These are phyloP conservation scores for Leccinum cinnamomeum DNA, from an alignment of 1,284 basidiomycete species.

Conservation along the genomic window DNA sequence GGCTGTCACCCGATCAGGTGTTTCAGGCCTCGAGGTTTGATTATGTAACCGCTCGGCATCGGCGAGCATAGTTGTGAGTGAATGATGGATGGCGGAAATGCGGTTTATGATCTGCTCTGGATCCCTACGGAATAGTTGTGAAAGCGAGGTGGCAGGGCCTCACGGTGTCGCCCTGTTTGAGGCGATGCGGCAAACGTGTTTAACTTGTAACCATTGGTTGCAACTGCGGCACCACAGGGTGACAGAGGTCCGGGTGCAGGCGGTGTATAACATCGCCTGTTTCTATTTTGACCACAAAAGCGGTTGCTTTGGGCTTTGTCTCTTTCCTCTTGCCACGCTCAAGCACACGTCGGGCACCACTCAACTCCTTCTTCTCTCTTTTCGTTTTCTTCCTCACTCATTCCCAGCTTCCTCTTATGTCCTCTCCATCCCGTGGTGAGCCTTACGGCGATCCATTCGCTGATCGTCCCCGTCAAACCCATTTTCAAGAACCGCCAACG, in stretches of 20 bases:
- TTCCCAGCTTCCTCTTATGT: slow-evolving; percentile 39
- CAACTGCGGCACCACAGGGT: slow-evolving; percentile 21
- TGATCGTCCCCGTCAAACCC: slow-evolving; percentile 58
- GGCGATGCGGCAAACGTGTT: slow-evolving; percentile 1
- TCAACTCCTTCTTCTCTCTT: slow-evolving; percentile 9
- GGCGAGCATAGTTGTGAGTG: neutral
- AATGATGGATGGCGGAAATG: neutral
- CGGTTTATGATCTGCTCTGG: neutral
- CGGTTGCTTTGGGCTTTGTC: slow-evolving; percentile 16
- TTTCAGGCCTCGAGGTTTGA: neutral
- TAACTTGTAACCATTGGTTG: neutral
- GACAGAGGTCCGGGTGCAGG: slow-evolving; percentile 30
- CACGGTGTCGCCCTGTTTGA: neutral
- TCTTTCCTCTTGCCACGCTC: slow-evolving; percentile 8
- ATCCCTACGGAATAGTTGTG: neutral
- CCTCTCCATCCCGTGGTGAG: slow-evolving; percentile 45
- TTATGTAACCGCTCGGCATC: neutral
- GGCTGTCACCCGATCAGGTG: no score
- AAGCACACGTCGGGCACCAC: slow-evolving; percentile 7
- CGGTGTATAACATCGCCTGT: slow-evolving; percentile 40
- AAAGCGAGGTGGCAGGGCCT: neutral
- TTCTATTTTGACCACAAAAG: slow-evolving; percentile 34
- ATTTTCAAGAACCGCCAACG: slow-evolving; percentile 55
- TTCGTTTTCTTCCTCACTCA: slow-evolving; percentile 4
- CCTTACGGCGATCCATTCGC: slow-evolving; percentile 65